phyloP scores from a whole-genome alignment of 2,329 filamentous ascomycete species.

The Apiospora saccharicola region DNA sequence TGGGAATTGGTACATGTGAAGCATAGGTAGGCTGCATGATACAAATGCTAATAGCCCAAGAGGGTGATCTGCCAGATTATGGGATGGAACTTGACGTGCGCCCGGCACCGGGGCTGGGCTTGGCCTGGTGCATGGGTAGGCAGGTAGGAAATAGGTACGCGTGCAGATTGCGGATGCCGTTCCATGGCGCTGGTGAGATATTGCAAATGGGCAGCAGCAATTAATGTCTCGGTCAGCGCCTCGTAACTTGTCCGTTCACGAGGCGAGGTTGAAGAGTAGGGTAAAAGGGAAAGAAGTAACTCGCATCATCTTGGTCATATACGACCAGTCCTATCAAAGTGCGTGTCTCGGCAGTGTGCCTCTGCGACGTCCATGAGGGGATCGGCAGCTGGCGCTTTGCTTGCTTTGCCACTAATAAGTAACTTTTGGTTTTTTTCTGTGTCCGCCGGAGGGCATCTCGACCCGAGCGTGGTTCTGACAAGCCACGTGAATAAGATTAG shows the following conservation, averaged over 20 bases:
- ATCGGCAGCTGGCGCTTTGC: slow-evolving; percentile 10
- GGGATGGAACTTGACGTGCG: not conserved
- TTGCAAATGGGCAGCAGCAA: not conserved
- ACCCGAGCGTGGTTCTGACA: slow-evolving; percentile 14
- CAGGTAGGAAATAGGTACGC: too few relatives aligned
- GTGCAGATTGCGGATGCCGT: not conserved
- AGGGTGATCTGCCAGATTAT: not conserved
- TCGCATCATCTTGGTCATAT: not conserved
- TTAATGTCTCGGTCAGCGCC: slow-evolving; percentile 1
- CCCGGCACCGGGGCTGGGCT: not conserved
- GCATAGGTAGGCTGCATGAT: not conserved
- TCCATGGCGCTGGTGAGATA: slow-evolving; percentile 5
- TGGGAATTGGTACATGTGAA: not conserved
- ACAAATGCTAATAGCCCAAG: not conserved
- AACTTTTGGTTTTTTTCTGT: not conserved
- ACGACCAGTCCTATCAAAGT: not conserved
- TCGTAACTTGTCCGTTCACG: not conserved
- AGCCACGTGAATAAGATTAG: slow-evolving; percentile 21
- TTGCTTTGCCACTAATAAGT: not conserved
- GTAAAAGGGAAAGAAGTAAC: not conserved
- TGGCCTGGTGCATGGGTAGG: not conserved
- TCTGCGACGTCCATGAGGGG: not conserved
- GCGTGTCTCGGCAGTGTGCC: not conserved
- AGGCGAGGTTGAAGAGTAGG: not conserved
- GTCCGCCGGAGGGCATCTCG: slow-evolving; percentile 7